Evolutionary conservation across 768 basidiomycete genomes (phyloP).

Genomic region (Lactarius vividus): DNA sequence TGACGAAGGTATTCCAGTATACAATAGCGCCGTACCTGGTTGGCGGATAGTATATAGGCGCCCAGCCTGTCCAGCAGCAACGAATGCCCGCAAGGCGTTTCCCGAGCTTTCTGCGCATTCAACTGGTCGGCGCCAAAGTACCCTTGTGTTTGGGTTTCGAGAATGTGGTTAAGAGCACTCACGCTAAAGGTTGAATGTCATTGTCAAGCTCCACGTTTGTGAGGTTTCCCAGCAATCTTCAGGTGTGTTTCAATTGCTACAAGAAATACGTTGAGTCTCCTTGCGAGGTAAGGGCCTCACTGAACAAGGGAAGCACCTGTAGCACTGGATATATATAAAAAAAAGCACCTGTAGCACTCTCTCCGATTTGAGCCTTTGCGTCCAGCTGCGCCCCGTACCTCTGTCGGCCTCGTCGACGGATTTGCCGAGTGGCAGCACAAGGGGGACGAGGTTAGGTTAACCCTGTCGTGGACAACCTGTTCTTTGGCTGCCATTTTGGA

Average conservation of each 20-base stretch:
- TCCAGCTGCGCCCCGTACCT: too few relatives aligned
- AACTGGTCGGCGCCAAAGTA: neutral
- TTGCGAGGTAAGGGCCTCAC: neutral
- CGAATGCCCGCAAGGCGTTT: conserved; percentile 36
- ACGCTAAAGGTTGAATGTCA: conserved; percentile 10
- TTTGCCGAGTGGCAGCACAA: too few relatives aligned
- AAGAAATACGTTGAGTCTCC: neutral
- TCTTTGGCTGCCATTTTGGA: too few relatives aligned
- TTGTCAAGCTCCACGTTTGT: conserved; percentile 8
- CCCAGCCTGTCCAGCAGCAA: conserved; percentile 55
- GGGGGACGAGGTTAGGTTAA: too few relatives aligned
- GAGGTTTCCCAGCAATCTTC: conserved; percentile 16
- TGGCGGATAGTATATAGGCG: conserved; percentile 47
- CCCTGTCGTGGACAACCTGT: too few relatives aligned
- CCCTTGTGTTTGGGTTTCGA: neutral
- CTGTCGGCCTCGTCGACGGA: too few relatives aligned
- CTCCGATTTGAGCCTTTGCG: too few relatives aligned
- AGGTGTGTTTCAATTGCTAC: conserved; percentile 23
- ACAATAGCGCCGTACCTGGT: conserved; percentile 45
- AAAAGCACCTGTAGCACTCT: neutral
- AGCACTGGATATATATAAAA: too few relatives aligned
- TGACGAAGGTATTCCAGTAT: neutral
- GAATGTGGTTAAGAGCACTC: neutral
- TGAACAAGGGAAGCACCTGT: neutral
- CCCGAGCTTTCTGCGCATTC: too few relatives aligned